phyloP scores from a whole-genome alignment of 2,329 filamentous ascomycete species.

The Emergomyces orientalis region DNA sequence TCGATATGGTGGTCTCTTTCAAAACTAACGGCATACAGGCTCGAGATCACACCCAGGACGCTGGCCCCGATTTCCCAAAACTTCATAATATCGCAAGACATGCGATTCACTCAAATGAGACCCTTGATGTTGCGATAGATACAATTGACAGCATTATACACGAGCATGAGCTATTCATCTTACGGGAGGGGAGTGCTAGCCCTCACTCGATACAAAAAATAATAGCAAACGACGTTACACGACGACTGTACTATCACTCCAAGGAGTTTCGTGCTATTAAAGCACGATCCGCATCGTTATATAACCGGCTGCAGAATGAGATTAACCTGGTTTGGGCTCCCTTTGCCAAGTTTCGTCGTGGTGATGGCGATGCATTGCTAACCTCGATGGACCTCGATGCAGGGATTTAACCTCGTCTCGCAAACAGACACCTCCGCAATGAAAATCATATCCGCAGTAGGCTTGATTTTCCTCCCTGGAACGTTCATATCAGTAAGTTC shows the following conservation, averaged over 20 bases:
- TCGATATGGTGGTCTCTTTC: constrained; percentile 17
- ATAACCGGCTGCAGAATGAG: constrained; percentile 27
- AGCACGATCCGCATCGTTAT: constrained; percentile 22
- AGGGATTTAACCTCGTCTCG: constrained; percentile 29
- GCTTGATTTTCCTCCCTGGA: constrained; percentile 23
- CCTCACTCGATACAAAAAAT: not conserved
- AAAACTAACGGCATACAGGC: not conserved
- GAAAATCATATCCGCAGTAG: constrained; percentile 24
- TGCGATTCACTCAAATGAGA: constrained; percentile 26
- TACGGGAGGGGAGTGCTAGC: constrained; percentile 5
- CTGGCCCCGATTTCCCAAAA: constrained; percentile 17
- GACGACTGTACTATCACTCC: constrained; percentile 17
- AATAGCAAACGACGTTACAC: not conserved
- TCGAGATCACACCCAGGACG: not conserved
- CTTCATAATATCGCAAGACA: constrained; percentile 28
- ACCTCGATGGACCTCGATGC: not conserved
- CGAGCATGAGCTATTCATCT: constrained; percentile 17
- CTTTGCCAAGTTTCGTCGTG: not conserved
- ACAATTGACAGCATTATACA: constrained; percentile 20
- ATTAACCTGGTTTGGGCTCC: constrained; percentile 23
- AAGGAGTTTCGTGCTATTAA: constrained; percentile 23
- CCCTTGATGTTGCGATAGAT: constrained; percentile 25
- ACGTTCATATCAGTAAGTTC: constrained; percentile 24
- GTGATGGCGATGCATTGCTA: not conserved
- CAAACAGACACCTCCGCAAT: constrained; percentile 26